Evolutionary conservation across 2,329 filamentous ascomycete species (phyloP).

Genomic region (Podosphaera aphanis): DNA sequence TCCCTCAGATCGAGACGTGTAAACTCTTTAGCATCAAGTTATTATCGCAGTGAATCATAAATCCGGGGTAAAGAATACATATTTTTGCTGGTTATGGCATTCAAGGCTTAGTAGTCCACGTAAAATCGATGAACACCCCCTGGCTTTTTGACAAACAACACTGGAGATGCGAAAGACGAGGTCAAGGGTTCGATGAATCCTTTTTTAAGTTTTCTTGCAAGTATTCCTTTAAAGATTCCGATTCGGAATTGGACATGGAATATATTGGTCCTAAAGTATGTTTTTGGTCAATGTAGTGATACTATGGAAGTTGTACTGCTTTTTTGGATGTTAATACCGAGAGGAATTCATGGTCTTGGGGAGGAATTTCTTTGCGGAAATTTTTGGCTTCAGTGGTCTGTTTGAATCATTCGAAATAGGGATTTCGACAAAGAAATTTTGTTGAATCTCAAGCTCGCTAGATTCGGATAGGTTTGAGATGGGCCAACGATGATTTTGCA

Average conservation of each 20-base stretch:
- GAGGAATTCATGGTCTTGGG: background rate
- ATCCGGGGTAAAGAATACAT: background rate
- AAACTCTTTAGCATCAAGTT: background rate
- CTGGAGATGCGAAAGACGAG: background rate
- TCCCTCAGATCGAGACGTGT: background rate
- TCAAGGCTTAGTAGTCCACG: background rate
- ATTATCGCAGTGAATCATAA: background rate
- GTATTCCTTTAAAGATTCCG: background rate
- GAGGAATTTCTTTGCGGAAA: background rate
- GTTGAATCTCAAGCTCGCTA: too few species aligned
- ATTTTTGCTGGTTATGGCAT: background rate
- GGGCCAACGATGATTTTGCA: too few species aligned
- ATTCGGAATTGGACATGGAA: background rate
- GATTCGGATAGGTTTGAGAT: too few species aligned
- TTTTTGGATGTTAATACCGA: background rate
- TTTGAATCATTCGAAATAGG: background rate
- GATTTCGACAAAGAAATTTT: too few species aligned
- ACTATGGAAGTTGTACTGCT: background rate
- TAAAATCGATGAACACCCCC: background rate
- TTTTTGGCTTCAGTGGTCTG: background rate
- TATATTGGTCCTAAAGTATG: background rate
- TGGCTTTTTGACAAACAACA: background rate
- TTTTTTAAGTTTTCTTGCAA: slow-evolving; percentile 1
- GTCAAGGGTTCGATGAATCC: background rate
- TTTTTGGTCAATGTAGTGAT: background rate